Base-by-base conservation (phyloP, 306 rosid genomes). In the Castanospermum australe region DNA sequence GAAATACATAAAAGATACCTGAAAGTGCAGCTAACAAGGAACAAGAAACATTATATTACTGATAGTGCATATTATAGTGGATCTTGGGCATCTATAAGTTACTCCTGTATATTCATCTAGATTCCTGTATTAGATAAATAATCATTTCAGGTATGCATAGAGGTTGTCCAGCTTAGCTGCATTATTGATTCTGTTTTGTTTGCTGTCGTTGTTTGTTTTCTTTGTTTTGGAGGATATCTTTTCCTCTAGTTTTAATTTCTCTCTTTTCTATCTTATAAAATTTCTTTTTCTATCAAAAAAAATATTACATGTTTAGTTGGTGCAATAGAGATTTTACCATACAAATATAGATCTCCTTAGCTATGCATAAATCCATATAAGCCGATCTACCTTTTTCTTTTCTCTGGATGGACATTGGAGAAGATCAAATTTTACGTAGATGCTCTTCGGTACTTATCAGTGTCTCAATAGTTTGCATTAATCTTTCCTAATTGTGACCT, bases 401-500 rank as follows among this genome's bases (percentile, higher is more conserved):
- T 57, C 44, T 24, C 32, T 45, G 35, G 73, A 80, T 71, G 50
- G 56, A 64, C 35, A 6, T 41, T 15, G 25, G 50, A 42, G n/a
- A 30, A 12, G n/a, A 28, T 28, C 42, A 15, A 28, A 28, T 24
- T 15, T n/a, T 47, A 45, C 33, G 45, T 17, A 41, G 25, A 14
- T 81, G 42, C 15, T 8, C 13, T 45, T 44, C 55, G 30, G 65
- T 74, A 55, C 28, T 18, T 51, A 44, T 15, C 21, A 18, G 32
- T 60, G 22, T 64, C 22, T 18, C 10, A 32, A 42, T 74, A 8
- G 50, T 81, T 32, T 32, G 36, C 25, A 44, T 30, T 75, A 52
- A 36, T 73, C 28, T 41, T 83, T 15, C 45, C 69, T 48, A 33
- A 39, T 38, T 67, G 45, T 56, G 50, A 44, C 68, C 68, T 38